Percentiles rank a stretch among this genome's conserved stretches.
phyloP scores from a whole-genome alignment of 306 rosid genomes.

The Cucurbita ficifolia region DNA sequence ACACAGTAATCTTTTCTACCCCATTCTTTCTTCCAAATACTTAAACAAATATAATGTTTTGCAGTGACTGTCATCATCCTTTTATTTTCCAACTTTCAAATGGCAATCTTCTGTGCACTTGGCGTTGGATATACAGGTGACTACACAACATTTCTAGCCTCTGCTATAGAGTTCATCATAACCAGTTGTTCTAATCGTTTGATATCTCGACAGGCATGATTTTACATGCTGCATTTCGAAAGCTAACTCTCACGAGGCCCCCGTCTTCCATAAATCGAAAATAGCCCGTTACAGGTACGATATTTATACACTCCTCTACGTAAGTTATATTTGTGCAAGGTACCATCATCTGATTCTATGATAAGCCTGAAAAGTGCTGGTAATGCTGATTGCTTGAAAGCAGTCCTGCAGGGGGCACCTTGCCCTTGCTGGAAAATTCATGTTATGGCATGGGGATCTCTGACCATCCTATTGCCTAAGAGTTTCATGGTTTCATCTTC shows the following conservation, averaged over 20 bases:
- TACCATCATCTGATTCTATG: background rate
- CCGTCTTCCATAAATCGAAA: slow-evolving; percentile 25
- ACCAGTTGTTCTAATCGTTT: slow-evolving; percentile 4
- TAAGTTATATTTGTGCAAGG: background rate
- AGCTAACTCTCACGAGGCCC: slow-evolving; percentile 52
- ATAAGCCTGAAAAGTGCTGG: background rate
- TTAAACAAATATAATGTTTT: slow-evolving; percentile 1
- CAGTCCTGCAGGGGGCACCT: background rate
- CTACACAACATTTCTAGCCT: background rate
- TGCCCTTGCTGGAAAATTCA: background rate
- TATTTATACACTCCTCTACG: background rate
- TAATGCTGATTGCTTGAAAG: slow-evolving; percentile 1
- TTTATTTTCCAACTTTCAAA: slow-evolving; percentile 58
- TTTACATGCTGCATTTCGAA: slow-evolving; percentile 77
- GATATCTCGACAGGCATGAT: slow-evolving; percentile 34
- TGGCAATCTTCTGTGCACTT: slow-evolving; percentile 73
- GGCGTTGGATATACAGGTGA: slow-evolving; percentile 59
- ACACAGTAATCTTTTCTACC: background rate
- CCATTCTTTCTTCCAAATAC: background rate
- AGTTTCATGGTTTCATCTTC: background rate
- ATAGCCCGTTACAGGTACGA: slow-evolving; percentile 1
- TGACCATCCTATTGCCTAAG: background rate
- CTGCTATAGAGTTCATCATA: background rate
- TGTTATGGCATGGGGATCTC: background rate
- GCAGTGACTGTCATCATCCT: slow-evolving; percentile 65